Conservation (phyloP, 345 rosid species). For the Ceriops tagal region DNA sequence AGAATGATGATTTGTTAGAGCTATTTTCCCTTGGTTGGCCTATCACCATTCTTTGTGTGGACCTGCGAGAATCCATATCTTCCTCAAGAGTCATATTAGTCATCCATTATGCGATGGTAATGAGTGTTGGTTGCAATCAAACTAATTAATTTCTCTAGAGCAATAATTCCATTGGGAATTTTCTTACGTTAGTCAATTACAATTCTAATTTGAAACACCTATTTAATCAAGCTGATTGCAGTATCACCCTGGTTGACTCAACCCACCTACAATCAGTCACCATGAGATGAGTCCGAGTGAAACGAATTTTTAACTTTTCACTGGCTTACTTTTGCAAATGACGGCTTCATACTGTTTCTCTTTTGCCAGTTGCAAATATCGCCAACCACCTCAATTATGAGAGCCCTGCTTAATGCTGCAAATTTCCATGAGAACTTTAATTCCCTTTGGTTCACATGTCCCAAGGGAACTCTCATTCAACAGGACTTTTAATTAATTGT, state of each 20-base stretch:
- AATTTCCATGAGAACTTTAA: background rate
- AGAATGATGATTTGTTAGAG: background rate
- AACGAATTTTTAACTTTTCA: background rate
- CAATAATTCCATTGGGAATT: background rate
- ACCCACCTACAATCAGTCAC: background rate
- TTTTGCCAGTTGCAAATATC: background rate
- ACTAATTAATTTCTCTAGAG: background rate
- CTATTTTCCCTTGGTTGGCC: slow-evolving; percentile 17
- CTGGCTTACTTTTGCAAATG: background rate
- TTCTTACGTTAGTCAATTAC: background rate
- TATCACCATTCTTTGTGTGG: slow-evolving; percentile 20
- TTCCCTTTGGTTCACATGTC: background rate
- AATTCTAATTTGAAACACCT: background rate
- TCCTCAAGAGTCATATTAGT: slow-evolving; percentile 9
- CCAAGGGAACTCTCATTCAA: background rate
- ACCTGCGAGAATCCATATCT: slow-evolving; percentile 21
- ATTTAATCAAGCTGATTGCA: background rate
- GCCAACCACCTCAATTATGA: background rate
- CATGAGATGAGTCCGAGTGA: background rate
- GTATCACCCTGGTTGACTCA: background rate
- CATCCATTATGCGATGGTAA: slow-evolving; percentile 5
- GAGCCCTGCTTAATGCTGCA: background rate
- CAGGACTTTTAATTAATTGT: background rate
- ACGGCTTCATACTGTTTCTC: background rate
- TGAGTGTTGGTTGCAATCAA: background rate